A percentile compares a stretch with the other conserved stretches of the same genome.
Evolutionary conservation across 2,329 filamentous ascomycete species (phyloP).

Genomic region (Beauveria brongniartii): DNA sequence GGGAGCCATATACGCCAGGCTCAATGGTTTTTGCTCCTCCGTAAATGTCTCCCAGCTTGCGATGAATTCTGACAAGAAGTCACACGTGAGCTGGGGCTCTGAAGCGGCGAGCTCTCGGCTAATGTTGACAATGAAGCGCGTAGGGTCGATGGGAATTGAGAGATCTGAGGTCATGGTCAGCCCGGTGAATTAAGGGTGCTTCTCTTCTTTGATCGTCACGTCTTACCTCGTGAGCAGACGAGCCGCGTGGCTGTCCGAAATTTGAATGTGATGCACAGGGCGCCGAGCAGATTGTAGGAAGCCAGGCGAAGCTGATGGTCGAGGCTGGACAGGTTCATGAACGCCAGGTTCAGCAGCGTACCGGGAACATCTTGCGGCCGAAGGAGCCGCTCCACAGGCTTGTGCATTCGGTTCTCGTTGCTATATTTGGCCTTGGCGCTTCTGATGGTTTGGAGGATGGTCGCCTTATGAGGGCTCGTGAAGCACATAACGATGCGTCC

Average conservation of each 20-base stretch:
- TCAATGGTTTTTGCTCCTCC: slow-evolving; percentile 58
- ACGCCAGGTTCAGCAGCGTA: slow-evolving; percentile 57
- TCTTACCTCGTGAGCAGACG: slow-evolving; percentile 51
- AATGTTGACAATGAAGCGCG: slow-evolving; percentile 56
- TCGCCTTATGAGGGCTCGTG: slow-evolving; percentile 55
- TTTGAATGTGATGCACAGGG: slow-evolving; percentile 59
- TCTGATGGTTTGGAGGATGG: slow-evolving; percentile 56
- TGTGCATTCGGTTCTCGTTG: slow-evolving; percentile 52
- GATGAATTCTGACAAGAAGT: slow-evolving; percentile 67
- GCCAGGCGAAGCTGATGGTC: slow-evolving; percentile 53
- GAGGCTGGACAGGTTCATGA: slow-evolving; percentile 57
- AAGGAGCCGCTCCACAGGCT: slow-evolving; percentile 57
- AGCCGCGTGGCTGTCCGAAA: slow-evolving; percentile 55
- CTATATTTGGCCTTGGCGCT: slow-evolving; percentile 55
- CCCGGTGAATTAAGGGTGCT: not conserved
- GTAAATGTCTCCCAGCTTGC: slow-evolving; percentile 64
- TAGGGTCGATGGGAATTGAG: slow-evolving; percentile 54
- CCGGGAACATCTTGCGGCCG: slow-evolving; percentile 64
- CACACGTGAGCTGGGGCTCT: slow-evolving; percentile 59
- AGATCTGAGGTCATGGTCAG: slow-evolving; percentile 37
- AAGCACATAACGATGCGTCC: slow-evolving; percentile 68
- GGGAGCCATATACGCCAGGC: slow-evolving; percentile 61
- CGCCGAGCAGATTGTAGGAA: slow-evolving; percentile 60
- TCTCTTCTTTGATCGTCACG: not conserved
- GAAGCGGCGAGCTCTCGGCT: slow-evolving; percentile 55